Base-by-base conservation (phyloP, 78 protist genomes). In the Acrasis kona region DNA sequence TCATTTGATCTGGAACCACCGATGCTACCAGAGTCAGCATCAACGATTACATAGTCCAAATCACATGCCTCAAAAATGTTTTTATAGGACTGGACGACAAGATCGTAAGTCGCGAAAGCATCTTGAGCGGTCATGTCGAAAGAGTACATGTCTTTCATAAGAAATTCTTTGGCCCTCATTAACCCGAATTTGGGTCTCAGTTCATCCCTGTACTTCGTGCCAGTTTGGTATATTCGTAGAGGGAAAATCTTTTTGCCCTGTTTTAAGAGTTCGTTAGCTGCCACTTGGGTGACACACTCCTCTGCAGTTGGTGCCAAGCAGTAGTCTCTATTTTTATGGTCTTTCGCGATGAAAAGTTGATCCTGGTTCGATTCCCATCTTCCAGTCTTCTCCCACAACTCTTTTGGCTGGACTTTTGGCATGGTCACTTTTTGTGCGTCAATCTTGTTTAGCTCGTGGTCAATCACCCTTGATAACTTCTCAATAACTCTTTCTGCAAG, bases 141-240 rank as follows among this genome's bases (percentile, higher is more conserved):
- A 27, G 90, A 65, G 40, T 91, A 91, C 89, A 87, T 67, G 58
- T 91, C 95, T 41, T 91, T 91, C 95, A 91, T 91, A 31, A 79
- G 9, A 41, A 91, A 91, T 68, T 91, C 95, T 9, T 84, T 41
- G 4, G 84, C 84, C 8, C 95, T 31, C n/a, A 91, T 29, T 31
- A 91, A 58, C 6, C 95, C 95, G 68, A 79, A 84, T 34, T 91
- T 70, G 1, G 95, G 95, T 69, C 95, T 64, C 6, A 85, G 57
- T n/a, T 91, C 95, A 41, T 91, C 95, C 32, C 95, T 76, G 76
- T 65, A 91, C 61, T 91, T 91, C 0, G 73, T 67, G 28, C 88
- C 85, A 1, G 87, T 91, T 39, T 91, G 95, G 41, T 87, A 91
- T 28, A 87, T 35, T n/a, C 67, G 35, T 4, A 87, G 3, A 37